These are phyloP conservation scores for Pseudozyma pruni DNA, from an alignment of 1,284 basidiomycete species.

Conservation along the genomic window DNA sequence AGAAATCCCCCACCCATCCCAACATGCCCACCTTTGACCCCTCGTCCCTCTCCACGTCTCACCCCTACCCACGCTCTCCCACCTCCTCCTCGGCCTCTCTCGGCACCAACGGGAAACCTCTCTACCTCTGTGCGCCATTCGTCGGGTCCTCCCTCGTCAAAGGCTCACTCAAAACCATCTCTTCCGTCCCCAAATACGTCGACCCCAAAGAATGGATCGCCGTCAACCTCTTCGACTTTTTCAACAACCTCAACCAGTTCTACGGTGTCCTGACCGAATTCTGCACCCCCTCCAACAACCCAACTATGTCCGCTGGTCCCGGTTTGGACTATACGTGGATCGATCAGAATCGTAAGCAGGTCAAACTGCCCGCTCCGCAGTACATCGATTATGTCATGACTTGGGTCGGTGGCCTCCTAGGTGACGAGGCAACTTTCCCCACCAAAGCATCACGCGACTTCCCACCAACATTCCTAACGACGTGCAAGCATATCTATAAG, in stretches of 20 bases:
- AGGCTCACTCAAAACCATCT: slow-evolving; percentile 98
- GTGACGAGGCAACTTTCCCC: slow-evolving; percentile 92
- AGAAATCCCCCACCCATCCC: slow-evolving; percentile 55
- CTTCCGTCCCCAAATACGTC: slow-evolving; percentile 87
- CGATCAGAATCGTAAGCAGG: slow-evolving; percentile 83
- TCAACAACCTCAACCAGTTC: slow-evolving; percentile 96
- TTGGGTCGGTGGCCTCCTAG: slow-evolving; percentile 92
- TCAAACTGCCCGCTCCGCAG: slow-evolving; percentile 91
- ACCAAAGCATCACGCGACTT: slow-evolving; percentile 96
- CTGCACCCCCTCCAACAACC: slow-evolving; percentile 88
- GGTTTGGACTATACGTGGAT: slow-evolving; percentile 98
- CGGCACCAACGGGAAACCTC: slow-evolving; percentile 53
- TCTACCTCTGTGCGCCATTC: slow-evolving; percentile 73
- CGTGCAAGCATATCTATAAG: slow-evolving; percentile 94
- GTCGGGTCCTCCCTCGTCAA: slow-evolving; percentile 96
- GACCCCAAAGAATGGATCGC: slow-evolving; percentile 87
- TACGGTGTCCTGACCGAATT: slow-evolving; percentile 95
- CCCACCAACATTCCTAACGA: slow-evolving; percentile 85
- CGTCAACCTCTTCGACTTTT: slow-evolving; percentile 77
- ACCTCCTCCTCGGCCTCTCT: slow-evolving; percentile 11
- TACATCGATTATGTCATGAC: slow-evolving; percentile 99
- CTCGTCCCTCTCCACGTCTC: slow-evolving; percentile 13
- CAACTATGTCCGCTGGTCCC: slow-evolving; percentile 91
- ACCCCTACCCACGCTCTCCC: slow-evolving; percentile 28
- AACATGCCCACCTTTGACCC: slow-evolving; percentile 53